A percentile compares a stretch with the other conserved stretches of the same genome.
Conservation (phyloP, 345 rosid genomes). For the Eucalyptus sp. region DNA sequence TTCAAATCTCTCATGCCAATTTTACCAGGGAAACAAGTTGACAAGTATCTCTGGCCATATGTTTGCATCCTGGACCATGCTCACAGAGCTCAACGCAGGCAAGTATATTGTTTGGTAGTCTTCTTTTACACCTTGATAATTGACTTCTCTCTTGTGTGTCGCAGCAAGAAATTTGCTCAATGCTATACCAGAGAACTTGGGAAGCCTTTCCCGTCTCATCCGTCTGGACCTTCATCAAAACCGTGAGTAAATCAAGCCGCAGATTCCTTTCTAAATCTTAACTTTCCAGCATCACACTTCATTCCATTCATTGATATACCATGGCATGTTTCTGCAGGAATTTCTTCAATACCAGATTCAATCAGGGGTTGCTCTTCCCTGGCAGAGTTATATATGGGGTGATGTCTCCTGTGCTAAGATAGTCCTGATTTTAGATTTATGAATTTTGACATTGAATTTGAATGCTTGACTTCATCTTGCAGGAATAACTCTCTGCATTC, state of each 20-base stretch:
- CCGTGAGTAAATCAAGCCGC: conserved; percentile 35
- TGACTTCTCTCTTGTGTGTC: background rate
- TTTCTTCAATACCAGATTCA: conserved; percentile 54
- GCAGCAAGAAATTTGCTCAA: conserved; percentile 73
- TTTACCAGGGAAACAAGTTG: conserved; percentile 78
- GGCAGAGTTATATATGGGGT: conserved; percentile 86
- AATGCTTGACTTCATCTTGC: conserved; percentile 9
- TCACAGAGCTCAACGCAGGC: conserved; percentile 83
- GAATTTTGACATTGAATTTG: conserved; percentile 5
- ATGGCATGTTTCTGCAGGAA: conserved; percentile 27
- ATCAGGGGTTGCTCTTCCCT: conserved; percentile 72
- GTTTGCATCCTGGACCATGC: conserved; percentile 63
- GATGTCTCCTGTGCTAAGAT: conserved; percentile 3
- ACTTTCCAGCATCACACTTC: background rate
- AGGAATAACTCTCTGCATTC: conserved; percentile 64
- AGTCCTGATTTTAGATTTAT: background rate
- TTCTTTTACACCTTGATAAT: background rate
- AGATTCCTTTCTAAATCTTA: background rate
- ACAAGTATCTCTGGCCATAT: conserved; percentile 35
- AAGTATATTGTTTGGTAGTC: conserved; percentile 6
- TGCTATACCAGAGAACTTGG: conserved; percentile 61
- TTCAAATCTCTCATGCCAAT: background rate
- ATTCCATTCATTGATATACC: background rate
- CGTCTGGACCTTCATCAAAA: conserved; percentile 93
- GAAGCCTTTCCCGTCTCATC: conserved; percentile 67